A percentile compares a stretch with the other conserved stretches of the same genome.
These are phyloP conservation scores for Bolboschoenoplectus hybrid DNA, from an alignment of 202 grass and related monocot species.

Conservation along the genomic window DNA sequence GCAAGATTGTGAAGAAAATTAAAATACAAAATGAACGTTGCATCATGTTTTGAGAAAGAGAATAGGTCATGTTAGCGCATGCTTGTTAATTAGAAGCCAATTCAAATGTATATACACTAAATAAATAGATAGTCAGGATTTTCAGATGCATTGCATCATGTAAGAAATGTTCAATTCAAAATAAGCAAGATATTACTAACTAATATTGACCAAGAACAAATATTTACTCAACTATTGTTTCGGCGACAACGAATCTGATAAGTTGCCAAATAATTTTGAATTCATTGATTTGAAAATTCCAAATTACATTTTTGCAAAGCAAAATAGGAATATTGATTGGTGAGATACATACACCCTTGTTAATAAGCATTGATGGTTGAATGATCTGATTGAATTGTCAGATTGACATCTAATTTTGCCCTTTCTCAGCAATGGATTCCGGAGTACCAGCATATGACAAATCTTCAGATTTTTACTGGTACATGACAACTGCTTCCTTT, in stretches of 20 bases:
- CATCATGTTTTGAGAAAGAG: not conserved
- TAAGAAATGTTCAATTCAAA: conserved; percentile 41
- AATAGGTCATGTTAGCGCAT: not conserved
- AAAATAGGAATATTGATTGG: conserved; percentile 15
- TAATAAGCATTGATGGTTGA: conserved; percentile 1
- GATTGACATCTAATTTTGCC: not conserved
- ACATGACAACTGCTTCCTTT: not conserved
- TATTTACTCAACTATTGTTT: not conserved
- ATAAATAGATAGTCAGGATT: not conserved
- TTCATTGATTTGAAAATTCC: conserved; percentile 12
- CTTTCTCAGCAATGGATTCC: not conserved
- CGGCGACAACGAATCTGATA: not conserved
- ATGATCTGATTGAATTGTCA: not conserved
- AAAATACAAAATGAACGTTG: not conserved
- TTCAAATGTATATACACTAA: conserved; percentile 31
- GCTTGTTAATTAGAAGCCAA: not conserved
- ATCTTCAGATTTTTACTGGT: conserved; percentile 19
- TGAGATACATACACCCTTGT: not conserved
- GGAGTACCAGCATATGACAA: not conserved
- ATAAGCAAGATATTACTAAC: conserved; percentile 15
- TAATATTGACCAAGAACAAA: conserved; percentile 30
- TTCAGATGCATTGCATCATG: not conserved
- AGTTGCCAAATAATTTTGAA: conserved; percentile 18
- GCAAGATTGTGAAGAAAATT: not conserved
- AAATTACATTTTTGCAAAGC: conserved; percentile 6